Base-by-base conservation (phyloP, 2,329 filamentous ascomycete genomes). In the Fusarium lyarnte region DNA sequence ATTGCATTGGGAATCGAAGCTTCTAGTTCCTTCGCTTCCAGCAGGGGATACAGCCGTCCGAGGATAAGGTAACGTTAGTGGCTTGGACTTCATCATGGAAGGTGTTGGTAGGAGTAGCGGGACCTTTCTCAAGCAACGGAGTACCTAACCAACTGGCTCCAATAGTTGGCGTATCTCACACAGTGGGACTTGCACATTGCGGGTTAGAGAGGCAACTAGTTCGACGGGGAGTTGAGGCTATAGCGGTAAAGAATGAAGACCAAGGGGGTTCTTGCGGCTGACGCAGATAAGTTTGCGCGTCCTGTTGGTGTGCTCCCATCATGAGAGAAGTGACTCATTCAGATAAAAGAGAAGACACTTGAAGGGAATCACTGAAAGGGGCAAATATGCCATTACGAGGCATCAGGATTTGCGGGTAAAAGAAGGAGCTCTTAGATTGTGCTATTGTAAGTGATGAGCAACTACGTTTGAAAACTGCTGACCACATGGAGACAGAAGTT, bases 161-260 rank as follows among this genome's bases (percentile, higher is more conserved):
- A 35, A 42, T 53, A 73, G 42, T 35, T 25, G 33, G 43, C 35
- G 41, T 61, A 53, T 45, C 45, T 70, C 14, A 46, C 27, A 31
- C 46, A 63, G 61, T 63, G 43, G 53, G 46, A 19, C 49, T 45
- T 51, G 14, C 51, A 70, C 41, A 49, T 70, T 29, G 52, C 23
- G 41, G 45, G 33, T 13, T 11, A 49, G n/a, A 27, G n/a, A 23
- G 23, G 36, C 27, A 41, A 10, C 27, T 42, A 17, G 25, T 21
- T n/a, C 43, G 35, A 39, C 13, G 33, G 12, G 45, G 21, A 43
- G n/a, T 39, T 49, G 17, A n/a, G 33, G 29, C 25, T n/a, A 23
- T 23, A 46, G 23, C 21, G 9, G 29, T 38, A 35, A 46, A 31
- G 49, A 25, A 17, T 29, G 29, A 36, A 41, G n/a, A 21, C 46